Conservation (phyloP, 305 asterid species). For the Plantago coronopus region DNA sequence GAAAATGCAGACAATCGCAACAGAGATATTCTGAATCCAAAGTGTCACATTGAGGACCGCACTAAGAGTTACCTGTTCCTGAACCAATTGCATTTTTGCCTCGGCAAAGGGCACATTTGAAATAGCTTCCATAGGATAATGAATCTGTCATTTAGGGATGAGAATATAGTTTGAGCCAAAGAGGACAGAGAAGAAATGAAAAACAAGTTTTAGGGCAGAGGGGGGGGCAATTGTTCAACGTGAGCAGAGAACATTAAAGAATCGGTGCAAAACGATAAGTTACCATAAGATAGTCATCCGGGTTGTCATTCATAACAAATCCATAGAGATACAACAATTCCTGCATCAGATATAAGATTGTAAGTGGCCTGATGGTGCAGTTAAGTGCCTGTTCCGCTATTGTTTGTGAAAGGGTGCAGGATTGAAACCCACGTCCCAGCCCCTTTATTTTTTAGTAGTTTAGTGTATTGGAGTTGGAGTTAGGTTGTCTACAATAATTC, state of each 20-base stretch:
- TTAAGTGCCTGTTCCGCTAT: too few species aligned
- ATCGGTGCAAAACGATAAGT: conserved; percentile 10
- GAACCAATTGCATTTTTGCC: conserved; percentile 77
- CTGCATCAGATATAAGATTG: conserved; percentile 43
- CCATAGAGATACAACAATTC: conserved; percentile 91
- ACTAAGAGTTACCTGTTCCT: conserved; percentile 70
- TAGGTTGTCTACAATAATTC: too few species aligned
- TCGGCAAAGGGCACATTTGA: conserved; percentile 56
- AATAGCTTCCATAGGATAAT: conserved; percentile 81
- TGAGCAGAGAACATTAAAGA: conserved; percentile 3
- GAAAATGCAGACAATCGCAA: background rate
- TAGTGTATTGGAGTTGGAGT: too few species aligned
- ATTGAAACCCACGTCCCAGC: too few species aligned
- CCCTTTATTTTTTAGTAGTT: too few species aligned
- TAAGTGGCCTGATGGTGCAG: too few species aligned
- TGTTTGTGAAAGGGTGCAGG: too few species aligned
- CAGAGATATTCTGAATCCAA: too few species aligned
- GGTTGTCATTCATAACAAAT: conserved; percentile 69
- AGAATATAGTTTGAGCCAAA: background rate
- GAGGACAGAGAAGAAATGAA: background rate
- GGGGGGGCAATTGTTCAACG: too few species aligned
- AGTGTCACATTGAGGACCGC: background rate
- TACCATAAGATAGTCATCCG: conserved; percentile 95
- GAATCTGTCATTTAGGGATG: conserved; percentile 44
- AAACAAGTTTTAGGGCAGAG: too few species aligned